These are phyloP conservation scores for Backusella tuberculispora DNA, from an alignment of 192 early-diverging fungal genomes.

Conservation along the genomic window DNA sequence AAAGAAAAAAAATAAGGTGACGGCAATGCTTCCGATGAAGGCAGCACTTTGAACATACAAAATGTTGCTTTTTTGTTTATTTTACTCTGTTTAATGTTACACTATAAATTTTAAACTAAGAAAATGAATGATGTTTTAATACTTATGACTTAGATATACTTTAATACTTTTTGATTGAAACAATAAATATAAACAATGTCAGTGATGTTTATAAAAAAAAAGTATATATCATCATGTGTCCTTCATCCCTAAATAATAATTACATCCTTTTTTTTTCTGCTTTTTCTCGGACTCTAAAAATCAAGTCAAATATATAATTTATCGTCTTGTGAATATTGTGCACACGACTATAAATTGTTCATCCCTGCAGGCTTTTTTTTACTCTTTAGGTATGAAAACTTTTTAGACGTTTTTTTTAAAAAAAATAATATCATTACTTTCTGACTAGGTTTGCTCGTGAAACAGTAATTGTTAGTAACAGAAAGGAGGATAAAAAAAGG, in stretches of 20 bases:
- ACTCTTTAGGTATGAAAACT: too few species aligned
- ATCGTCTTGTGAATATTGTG: not conserved
- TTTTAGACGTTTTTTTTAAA: not conserved
- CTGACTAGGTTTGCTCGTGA: too few species aligned
- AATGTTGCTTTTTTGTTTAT: not conserved
- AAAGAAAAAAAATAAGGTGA: conserved; percentile 19
- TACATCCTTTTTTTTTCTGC: not conserved
- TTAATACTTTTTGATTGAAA: conserved; percentile 7
- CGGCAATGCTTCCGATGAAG: not conserved
- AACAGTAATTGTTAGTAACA: too few species aligned
- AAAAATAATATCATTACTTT: not conserved
- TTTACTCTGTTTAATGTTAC: not conserved
- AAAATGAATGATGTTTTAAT: not conserved
- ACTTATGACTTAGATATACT: not conserved
- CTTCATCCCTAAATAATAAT: not conserved
- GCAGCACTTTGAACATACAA: not conserved
- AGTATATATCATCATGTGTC: conserved; percentile 4
- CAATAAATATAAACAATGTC: conserved; percentile 15
- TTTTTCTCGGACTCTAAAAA: not conserved
- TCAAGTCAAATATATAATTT: not conserved
- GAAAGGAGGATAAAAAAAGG: too few species aligned
- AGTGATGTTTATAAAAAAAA: not conserved
- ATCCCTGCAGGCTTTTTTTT: not conserved
- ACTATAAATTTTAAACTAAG: conserved; percentile 5
- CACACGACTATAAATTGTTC: not conserved